Conservation (phyloP, 1,139 yeast genomes). For the Kluyveromyces marxianus region DNA sequence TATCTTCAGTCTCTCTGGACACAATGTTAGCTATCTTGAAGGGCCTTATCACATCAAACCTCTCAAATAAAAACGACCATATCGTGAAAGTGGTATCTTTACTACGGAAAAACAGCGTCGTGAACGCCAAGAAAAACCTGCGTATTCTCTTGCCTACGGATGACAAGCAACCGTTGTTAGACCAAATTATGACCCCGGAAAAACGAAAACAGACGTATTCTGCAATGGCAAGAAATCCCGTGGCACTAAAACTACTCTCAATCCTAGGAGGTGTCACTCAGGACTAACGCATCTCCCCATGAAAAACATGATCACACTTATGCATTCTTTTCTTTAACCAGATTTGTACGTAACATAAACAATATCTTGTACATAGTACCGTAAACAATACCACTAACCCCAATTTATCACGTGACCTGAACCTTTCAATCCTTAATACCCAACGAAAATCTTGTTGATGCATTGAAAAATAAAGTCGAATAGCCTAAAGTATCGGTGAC, state of each 20-base stretch:
- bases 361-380: neutral
- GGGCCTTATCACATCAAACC: slow-evolving; percentile 5
- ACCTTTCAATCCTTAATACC: no score
- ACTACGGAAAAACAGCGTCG: slow-evolving; percentile 17
- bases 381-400: neutral
- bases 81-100: slow-evolving; percentile 17
- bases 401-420: no score
- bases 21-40: slow-evolving; percentile 10
- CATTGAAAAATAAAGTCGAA: no score
- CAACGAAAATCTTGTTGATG: no score
- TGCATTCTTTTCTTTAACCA: neutral
- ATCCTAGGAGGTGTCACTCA: neutral
- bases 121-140: slow-evolving; percentile 5
- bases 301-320: neutral
- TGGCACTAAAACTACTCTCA: slow-evolving; percentile 4
- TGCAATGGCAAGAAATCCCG: slow-evolving; percentile 3
- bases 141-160: slow-evolving; percentile 11
- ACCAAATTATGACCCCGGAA: neutral
- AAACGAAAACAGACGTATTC: slow-evolving; percentile 3
- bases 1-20: slow-evolving; percentile 11
- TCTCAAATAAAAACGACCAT: slow-evolving; percentile 10
- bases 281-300: neutral
- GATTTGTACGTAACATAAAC: neutral
- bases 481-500: no score
- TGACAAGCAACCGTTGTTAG: neutral